phyloP scores from a whole-genome alignment of 805 yeast species.

The Hanseniaspora singularis region DNA sequence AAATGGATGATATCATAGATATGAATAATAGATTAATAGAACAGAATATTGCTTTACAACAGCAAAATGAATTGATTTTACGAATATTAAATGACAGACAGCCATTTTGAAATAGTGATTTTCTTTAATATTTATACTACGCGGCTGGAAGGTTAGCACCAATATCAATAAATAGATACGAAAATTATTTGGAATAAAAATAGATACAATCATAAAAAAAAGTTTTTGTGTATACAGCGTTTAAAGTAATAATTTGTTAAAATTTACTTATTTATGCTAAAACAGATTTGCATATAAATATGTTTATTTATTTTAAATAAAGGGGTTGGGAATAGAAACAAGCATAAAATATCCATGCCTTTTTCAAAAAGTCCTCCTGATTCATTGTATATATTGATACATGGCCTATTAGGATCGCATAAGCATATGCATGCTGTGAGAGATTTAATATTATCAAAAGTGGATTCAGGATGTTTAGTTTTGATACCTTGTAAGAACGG shows the following conservation, averaged over 20 bases:
- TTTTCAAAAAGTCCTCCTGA: too few relatives aligned
- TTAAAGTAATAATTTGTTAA: too few relatives aligned
- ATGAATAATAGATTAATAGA: not conserved
- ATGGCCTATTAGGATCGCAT: slow-evolving; percentile 70
- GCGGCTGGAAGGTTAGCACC: not conserved
- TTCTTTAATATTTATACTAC: not conserved
- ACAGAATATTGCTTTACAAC: slow-evolving; percentile 2
- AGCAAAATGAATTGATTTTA: slow-evolving; percentile 6
- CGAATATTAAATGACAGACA: not conserved
- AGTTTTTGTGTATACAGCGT: too few relatives aligned
- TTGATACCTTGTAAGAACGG: slow-evolving; percentile 50
- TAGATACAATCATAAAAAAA: not conserved
- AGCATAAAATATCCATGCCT: too few relatives aligned
- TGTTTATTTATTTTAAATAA: too few relatives aligned
- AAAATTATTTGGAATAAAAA: too few relatives aligned
- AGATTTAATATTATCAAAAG: slow-evolving; percentile 32
- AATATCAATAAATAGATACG: too few relatives aligned
- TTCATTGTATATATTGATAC: slow-evolving; percentile 62
- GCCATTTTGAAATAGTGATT: not conserved
- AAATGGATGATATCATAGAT: not conserved
- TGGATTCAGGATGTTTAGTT: slow-evolving; percentile 34
- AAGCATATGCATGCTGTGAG: slow-evolving; percentile 42
- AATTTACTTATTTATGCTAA: too few relatives aligned
- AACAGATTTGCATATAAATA: too few relatives aligned
- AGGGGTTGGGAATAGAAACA: too few relatives aligned